Percentiles rank a stretch among this genome's conserved stretches.
phyloP scores from a whole-genome alignment of 179 eudicot genomes.

The Amaranthus tricolor region DNA sequence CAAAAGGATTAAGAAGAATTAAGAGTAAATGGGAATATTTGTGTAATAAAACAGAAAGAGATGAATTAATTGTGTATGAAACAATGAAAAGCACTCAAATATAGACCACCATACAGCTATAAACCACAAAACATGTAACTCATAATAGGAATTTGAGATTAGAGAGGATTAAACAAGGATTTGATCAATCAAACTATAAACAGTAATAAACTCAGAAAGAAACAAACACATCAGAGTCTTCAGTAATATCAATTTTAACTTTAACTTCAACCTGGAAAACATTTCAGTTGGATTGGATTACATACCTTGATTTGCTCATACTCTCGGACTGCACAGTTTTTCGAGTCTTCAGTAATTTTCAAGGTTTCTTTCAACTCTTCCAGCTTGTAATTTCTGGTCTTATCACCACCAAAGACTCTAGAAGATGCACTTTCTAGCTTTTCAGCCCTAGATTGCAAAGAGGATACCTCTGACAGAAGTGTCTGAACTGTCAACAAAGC shows the following conservation, averaged over 20 bases:
- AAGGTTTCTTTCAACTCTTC: slow-evolving; percentile 78
- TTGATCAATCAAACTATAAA: too few species aligned
- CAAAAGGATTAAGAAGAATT: too few species aligned
- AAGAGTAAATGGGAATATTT: too few species aligned
- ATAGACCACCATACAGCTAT: too few species aligned
- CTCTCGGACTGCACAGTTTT: slow-evolving; percentile 71
- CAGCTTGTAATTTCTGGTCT: slow-evolving; percentile 53
- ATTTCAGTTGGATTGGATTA: not conserved
- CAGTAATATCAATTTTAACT: not conserved
- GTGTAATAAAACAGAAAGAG: too few species aligned
- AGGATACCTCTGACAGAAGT: slow-evolving; percentile 74
- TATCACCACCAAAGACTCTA: slow-evolving; percentile 73
- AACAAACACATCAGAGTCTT: too few species aligned
- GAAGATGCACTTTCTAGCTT: slow-evolving; percentile 71
- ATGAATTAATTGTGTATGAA: too few species aligned
- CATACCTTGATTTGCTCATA: slow-evolving; percentile 87
- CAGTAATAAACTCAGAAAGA: too few species aligned
- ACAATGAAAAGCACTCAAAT: too few species aligned
- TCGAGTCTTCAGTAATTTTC: slow-evolving; percentile 83
- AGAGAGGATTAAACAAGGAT: too few species aligned
- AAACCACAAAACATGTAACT: too few species aligned
- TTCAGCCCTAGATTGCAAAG: slow-evolving; percentile 60
- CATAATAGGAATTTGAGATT: too few species aligned
- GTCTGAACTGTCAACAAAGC: slow-evolving; percentile 95
- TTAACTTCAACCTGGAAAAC: slow-evolving; percentile 1